Conservation (phyloP, 2,329 filamentous ascomycete genomes). For the Nothopassalora personata region DNA sequence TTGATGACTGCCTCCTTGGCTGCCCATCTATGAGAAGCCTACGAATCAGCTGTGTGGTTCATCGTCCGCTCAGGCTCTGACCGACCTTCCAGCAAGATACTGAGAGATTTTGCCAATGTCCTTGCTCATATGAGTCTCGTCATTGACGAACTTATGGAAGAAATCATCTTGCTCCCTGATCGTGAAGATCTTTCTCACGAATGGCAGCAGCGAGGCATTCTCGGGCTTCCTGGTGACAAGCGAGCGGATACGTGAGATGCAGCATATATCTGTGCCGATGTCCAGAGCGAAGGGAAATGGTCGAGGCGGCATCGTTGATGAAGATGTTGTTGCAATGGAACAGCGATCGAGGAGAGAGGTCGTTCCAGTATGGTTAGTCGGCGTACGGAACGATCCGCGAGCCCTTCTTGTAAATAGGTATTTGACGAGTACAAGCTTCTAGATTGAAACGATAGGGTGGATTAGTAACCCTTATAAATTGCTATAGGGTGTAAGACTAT, state of each 20-base stretch:
- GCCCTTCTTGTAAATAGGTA: no score
- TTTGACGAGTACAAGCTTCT: no score
- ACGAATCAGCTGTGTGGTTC: neutral
- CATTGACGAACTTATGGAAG: conserved; percentile 4
- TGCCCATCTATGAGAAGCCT: conserved; percentile 35
- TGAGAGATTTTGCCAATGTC: neutral
- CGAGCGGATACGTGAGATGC: conserved; percentile 57
- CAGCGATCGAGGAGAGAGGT: neutral
- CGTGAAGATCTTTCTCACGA: conserved; percentile 26
- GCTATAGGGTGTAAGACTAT: no score
- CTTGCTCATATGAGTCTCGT: neutral
- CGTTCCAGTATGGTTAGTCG: no score
- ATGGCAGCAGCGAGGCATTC: conserved; percentile 8
- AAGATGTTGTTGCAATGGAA: neutral
- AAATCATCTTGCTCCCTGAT: conserved; percentile 24
- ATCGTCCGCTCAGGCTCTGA: neutral
- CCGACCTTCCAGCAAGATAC: conserved; percentile 24
- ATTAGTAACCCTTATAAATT: no score
- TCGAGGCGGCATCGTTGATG: conserved; percentile 36
- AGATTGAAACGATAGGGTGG: no score
- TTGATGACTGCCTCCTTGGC: conserved; percentile 50
- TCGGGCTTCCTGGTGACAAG: conserved; percentile 44
- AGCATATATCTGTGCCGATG: conserved; percentile 76
- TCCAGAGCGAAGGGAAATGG: conserved; percentile 61
- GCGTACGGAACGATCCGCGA: no score